A percentile compares a stretch with the other conserved stretches of the same genome.
Conservation (phyloP, 75 land plant species). For the Adiantum capillusveneris region DNA sequence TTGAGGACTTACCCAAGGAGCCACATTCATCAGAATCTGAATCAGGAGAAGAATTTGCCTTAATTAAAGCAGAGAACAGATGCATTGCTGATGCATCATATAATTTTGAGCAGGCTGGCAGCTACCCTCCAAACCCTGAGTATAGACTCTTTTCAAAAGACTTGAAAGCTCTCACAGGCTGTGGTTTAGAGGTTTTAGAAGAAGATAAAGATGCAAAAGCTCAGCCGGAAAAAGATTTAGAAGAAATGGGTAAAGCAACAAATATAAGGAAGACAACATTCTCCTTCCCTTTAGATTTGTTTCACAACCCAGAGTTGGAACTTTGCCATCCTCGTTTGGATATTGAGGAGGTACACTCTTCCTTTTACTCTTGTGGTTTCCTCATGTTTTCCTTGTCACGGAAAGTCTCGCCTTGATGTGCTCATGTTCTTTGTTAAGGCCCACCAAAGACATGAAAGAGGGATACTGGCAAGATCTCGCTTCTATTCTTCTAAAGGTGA, state of each 20-base stretch:
- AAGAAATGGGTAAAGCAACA: background rate
- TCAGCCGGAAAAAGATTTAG: slow-evolving; percentile 21
- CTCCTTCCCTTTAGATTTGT: slow-evolving; percentile 15
- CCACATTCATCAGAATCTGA: background rate
- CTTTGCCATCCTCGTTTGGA: slow-evolving; percentile 24
- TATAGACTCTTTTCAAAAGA: slow-evolving; percentile 8
- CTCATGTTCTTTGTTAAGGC: slow-evolving; percentile 18
- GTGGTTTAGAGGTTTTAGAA: slow-evolving; percentile 10
- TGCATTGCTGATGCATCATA: background rate
- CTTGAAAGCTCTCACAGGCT: background rate
- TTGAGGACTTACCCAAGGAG: background rate
- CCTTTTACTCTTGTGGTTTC: background rate
- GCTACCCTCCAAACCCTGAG: slow-evolving; percentile 17
- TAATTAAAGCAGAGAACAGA: background rate
- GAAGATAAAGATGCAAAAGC: slow-evolving; percentile 10
- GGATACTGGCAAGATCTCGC: slow-evolving; percentile 23
- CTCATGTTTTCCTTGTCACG: too few species aligned
- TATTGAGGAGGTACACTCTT: slow-evolving; percentile 16
- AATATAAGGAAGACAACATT: background rate
- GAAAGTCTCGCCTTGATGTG: too few species aligned
- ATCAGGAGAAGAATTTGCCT: background rate
- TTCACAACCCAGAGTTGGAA: slow-evolving; percentile 28
- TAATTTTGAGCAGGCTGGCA: slow-evolving; percentile 9
- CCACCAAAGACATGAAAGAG: slow-evolving; percentile 18
- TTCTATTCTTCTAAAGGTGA: slow-evolving; percentile 13